Percentiles rank a stretch among this genome's conserved stretches.
phyloP scores from a whole-genome alignment of 164 flowering plant species.

The Kalanchoe fedtschenkoi region DNA sequence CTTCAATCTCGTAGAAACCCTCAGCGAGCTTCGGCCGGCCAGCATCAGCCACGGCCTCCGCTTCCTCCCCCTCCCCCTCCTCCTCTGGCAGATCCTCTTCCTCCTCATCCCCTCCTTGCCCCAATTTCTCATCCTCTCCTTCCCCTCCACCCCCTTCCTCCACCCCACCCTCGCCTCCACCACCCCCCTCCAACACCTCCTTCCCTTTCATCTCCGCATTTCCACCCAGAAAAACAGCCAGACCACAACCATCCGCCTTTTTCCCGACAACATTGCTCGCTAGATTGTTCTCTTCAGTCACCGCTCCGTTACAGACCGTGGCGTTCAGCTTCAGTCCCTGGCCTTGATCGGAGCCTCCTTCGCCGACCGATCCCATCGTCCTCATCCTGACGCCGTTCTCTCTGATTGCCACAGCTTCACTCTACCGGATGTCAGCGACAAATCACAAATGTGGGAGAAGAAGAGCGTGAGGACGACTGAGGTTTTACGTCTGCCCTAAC shows the following conservation, averaged over 20 bases:
- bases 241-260: background rate
- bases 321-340: background rate
- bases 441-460: no score
- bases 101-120: background rate
- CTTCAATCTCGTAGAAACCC: slow-evolving; percentile 84
- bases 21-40: slow-evolving; percentile 63
- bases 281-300: background rate
- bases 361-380: slow-evolving; percentile 1
- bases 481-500: background rate
- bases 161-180: background rate
- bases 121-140: background rate
- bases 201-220: background rate
- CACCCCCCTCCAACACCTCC: background rate
- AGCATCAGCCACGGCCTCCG: slow-evolving; percentile 11
- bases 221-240: background rate
- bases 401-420: no score
- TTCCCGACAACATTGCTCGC: no score
- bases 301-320: background rate
- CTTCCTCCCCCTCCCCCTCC: slow-evolving; percentile 17
- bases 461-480: background rate
- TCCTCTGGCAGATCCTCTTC: slow-evolving; percentile 1
- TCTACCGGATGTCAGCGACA: background rate
- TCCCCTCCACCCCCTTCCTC: background rate
- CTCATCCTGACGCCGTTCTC: background rate
- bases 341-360: background rate